phyloP scores from a whole-genome alignment of 768 basidiomycete genomes.

The Coprinellus micaceus region DNA sequence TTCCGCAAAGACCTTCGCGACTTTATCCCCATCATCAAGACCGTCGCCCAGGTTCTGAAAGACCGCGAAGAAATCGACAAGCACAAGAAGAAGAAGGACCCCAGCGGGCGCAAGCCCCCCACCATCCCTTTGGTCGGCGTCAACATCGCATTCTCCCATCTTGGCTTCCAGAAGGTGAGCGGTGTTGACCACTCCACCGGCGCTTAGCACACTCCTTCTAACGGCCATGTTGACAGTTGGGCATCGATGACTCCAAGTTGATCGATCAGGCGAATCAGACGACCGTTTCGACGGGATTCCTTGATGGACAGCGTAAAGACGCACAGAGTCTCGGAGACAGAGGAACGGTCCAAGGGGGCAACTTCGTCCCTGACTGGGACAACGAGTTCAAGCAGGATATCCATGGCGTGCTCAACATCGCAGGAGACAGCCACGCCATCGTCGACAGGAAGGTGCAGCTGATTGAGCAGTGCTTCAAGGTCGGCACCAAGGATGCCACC shows the following conservation, averaged over 20 bases:
- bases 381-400: conserved; percentile 41
- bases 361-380: conserved; percentile 44
- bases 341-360: conserved; percentile 12
- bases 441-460: conserved; percentile 32
- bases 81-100: conserved; percentile 30
- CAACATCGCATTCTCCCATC: conserved; percentile 53
- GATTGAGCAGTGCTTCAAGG: conserved; percentile 35
- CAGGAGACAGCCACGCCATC: conserved; percentile 39
- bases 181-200: not conserved
- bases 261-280: too few relatives aligned
- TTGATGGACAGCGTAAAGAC: conserved; percentile 37
- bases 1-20: conserved; percentile 43
- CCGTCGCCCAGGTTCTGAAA: conserved; percentile 37
- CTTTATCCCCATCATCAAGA: conserved; percentile 44
- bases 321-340: conserved; percentile 36
- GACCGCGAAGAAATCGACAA: conserved; percentile 38
- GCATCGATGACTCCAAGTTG: conserved; percentile 37
- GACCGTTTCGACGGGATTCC: conserved; percentile 36
- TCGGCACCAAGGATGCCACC: conserved; percentile 24
- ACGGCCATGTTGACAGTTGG: conserved; percentile 29
- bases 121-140: conserved; percentile 40
- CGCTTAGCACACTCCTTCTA: not conserved
- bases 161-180: conserved; percentile 39
- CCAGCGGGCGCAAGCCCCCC: conserved; percentile 19
- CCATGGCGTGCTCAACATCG: conserved; percentile 48